Conservation (phyloP, 805 yeast genomes). For the Candida verbasci region DNA sequence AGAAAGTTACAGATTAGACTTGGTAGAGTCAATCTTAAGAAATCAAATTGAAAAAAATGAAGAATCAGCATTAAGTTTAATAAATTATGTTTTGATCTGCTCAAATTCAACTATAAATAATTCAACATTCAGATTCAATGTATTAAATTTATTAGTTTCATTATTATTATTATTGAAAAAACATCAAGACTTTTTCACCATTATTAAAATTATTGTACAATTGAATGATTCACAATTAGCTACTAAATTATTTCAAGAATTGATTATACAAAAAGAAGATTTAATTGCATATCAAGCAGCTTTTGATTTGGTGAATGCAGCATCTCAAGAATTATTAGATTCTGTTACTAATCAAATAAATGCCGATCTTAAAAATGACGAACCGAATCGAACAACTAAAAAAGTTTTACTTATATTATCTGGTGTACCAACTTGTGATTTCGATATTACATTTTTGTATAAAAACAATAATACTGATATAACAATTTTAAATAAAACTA, state of each 20-base stretch:
- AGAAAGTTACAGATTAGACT: constrained; percentile 83
- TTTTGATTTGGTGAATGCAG: constrained; percentile 87
- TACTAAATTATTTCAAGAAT: constrained; percentile 57
- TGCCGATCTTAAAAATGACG: constrained; percentile 18
- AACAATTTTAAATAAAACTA: constrained; percentile 75
- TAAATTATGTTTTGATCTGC: constrained; percentile 73
- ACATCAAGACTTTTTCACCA: constrained; percentile 74
- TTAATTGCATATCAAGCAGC: constrained; percentile 88
- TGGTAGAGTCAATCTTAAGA: constrained; percentile 57
- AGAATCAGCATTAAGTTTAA: constrained; percentile 49
- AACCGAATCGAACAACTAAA: constrained; percentile 15
- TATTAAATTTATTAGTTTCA: constrained; percentile 58
- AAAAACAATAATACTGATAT: constrained; percentile 86
- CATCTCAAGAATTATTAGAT: constrained; percentile 82
- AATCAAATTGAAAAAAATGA: constrained; percentile 39
- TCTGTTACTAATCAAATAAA: constrained; percentile 43
- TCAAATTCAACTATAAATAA: constrained; percentile 64
- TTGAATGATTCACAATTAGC: constrained; percentile 76
- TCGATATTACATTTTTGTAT: constrained; percentile 80
- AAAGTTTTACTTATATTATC: constrained; percentile 68
- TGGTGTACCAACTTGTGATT: constrained; percentile 93
- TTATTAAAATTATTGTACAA: constrained; percentile 84
- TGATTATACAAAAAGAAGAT: constrained; percentile 46
- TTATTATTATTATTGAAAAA: constrained; percentile 50
- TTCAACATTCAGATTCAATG: constrained; percentile 61